Conservation (phyloP, 2,329 filamentous ascomycete genomes). For the Plectosphaerella sp. region DNA sequence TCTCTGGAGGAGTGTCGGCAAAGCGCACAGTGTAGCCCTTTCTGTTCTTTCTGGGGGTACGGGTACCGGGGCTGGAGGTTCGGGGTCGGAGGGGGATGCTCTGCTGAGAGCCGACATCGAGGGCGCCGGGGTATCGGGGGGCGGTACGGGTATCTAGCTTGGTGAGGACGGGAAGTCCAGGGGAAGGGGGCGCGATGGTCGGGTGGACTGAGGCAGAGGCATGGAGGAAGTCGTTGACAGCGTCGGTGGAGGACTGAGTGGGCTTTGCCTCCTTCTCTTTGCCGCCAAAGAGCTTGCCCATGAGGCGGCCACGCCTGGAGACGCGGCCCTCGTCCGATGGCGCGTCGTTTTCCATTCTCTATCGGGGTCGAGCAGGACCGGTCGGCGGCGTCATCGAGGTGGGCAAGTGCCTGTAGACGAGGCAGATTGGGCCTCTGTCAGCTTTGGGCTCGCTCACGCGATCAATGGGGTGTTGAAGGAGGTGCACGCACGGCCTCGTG, state of each 20-base stretch:
- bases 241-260: conserved; percentile 20
- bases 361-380: background rate
- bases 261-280: conserved; percentile 40
- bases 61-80: conserved; percentile 30
- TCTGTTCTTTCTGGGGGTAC: conserved; percentile 39
- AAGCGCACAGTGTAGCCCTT: conserved; percentile 75
- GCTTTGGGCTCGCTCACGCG: too few relatives aligned
- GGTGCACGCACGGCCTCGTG: background rate
- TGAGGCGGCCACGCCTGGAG: conserved; percentile 50
- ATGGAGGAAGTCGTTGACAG: conserved; percentile 57
- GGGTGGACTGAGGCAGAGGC: conserved; percentile 51
- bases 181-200: conserved; percentile 40
- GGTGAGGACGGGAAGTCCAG: conserved; percentile 38
- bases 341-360: conserved; percentile 41
- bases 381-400: conserved; percentile 1
- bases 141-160: conserved; percentile 52
- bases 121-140: conserved; percentile 51
- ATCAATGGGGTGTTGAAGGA: too few relatives aligned
- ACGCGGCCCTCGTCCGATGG: conserved; percentile 32
- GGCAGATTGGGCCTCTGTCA: background rate
- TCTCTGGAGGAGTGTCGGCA: conserved; percentile 63
- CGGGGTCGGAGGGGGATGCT: conserved; percentile 38
- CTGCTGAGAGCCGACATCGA: conserved; percentile 41
- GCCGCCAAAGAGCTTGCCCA: conserved; percentile 57
- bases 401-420: background rate